Base-by-base conservation (phyloP, 768 basidiomycete species). In the Terana coerulea region DNA sequence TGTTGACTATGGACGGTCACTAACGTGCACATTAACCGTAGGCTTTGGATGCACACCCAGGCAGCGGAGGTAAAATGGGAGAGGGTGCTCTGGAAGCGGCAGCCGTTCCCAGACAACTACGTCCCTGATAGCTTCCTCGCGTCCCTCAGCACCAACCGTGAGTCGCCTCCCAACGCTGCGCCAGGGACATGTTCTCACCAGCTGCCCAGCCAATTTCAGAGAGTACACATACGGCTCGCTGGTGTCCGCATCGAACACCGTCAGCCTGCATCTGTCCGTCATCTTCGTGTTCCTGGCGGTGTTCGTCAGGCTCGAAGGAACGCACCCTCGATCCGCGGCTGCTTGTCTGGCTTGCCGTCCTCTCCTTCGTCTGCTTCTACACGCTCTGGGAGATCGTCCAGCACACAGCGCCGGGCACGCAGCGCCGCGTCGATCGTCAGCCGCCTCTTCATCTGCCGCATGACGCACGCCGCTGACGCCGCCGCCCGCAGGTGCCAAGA, bases 211-310 rank as follows among this genome's bases (percentile, higher is more conserved):
- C 46, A 91, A 91, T 68, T 88, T 92, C 64, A 79, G 72, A 24
- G 88, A 88, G 2, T 87, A 92, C 64, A 80, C 80, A 7, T 91
- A 91, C 61, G 80, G 80, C 76, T 77, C 81, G 15, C 67, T 94
- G 36, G 86, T 91, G 15, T 59, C 81, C 34, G 72, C 83, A 7
- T 80, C 86, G 21, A 87, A 80, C 54, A 75, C 90, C 3, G 81
- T 98, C 55, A 88, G 88, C 22, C 91, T 95, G 64, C 92, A 95
- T 65, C 68, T 95, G 35, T 81, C 85, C 9, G 80, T 82, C 28
- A 85, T 91, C 47, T 87, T 89, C 66, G 70, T 89, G 43, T 94
- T 97, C 70, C 69, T 97, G 30, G 79, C 84, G 19, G 75, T 88
- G 57, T 98, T 95, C 68, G 80, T 84, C 41, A 75, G 77, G 44